Base-by-base conservation (phyloP, 2,329 filamentous ascomycete genomes). In the Metarhizium humberi region DNA sequence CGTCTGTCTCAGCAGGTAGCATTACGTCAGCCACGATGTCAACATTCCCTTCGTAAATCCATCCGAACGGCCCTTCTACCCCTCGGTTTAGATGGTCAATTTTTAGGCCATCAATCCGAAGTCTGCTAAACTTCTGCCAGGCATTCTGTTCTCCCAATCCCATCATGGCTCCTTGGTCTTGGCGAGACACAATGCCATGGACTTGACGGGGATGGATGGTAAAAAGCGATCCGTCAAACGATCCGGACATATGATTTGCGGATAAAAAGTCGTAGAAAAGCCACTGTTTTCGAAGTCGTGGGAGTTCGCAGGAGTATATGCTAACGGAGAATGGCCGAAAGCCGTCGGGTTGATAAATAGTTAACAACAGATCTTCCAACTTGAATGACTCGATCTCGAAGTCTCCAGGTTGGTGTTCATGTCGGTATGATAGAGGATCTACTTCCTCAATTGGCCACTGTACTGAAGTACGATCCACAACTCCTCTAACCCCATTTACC, bases 321-420 rank as follows among this genome's bases (percentile, higher is more conserved):
- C 92, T 96, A 61, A 96, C 85, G 0, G 91, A 87, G 69, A 95
- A 99, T 0, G 94, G 94, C n/a, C 94, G 83, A 75, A 99, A 97
- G 51, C 85, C 85, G 55, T 84, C 80, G 0, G 94, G 92, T 66
- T 99, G 92, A 67, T 96, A 90, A 50, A 99, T 79, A 0, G 92
- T 96, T 34, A 99, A 82, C 4, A 97, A 76, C 0, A 99, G 75
- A 70, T 99, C 94, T 66, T 96, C 90, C 75, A 99, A 84, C 69
- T 92, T 96, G 79, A 99, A 99, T 14, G 86, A 89, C 64, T 97
- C 92, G 55, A 99, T 90, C 71, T 99, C 94, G 62, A 99, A 99
- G 67, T 99, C 94, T 45, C 94, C 94, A 0, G 91, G 88, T 48
- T 87, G 79, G 67, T 96, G 92, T 65, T 90, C 84, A 67, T 95